Base-by-base conservation (phyloP, 169 alveolate species). In the Cryptosporidium ubiquitum region DNA sequence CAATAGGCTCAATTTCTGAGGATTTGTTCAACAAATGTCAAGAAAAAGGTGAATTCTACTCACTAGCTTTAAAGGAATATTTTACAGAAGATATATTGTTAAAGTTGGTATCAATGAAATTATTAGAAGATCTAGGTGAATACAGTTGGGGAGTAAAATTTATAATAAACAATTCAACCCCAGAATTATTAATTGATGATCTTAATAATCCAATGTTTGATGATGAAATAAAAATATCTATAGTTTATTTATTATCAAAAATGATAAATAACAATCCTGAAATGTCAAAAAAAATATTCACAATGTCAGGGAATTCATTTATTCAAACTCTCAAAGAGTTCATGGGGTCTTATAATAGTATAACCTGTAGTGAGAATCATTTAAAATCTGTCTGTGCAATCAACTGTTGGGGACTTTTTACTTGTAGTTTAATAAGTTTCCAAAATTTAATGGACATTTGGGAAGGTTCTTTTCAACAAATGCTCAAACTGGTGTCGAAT, bases 1-100 rank as follows among this genome's bases (percentile, higher is more conserved):
- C 73, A n/a, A 79, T 79, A 40, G 89, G 89, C 23, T 79, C 89
- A n/a, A 29, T 42, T 47, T 79, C 89, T 10, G 89, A 79, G 29
- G 69, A 61, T 2, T 14, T 79, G 40, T 79, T 79, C 61, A 52
- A 79, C 20, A 58, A n/a, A 20, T 79, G 89, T 18, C 79, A 79
- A 64, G 74, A 79, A 79, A 79, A 79, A 29, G 74, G 89, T 29
- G 66, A 29, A 14, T 60, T 79, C 52, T 79, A 61, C 40, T 23
- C 75, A 1, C 52, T 79, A 31, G 89, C 74, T 23, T 20, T 79
- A 26, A 58, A 79, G n/a, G 89, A 79, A 14, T 79, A 79, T 47
- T 79, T 79, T 64, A 79, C 79, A 1, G 89, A 79, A 23, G 89
- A 79, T 61, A 79, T 61, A 14, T 52, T 79, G 40, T 31, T 64